These are phyloP conservation scores for Pleochaeta shiraiana DNA, from an alignment of 2,329 filamentous ascomycete genomes.

Conservation along the genomic window DNA sequence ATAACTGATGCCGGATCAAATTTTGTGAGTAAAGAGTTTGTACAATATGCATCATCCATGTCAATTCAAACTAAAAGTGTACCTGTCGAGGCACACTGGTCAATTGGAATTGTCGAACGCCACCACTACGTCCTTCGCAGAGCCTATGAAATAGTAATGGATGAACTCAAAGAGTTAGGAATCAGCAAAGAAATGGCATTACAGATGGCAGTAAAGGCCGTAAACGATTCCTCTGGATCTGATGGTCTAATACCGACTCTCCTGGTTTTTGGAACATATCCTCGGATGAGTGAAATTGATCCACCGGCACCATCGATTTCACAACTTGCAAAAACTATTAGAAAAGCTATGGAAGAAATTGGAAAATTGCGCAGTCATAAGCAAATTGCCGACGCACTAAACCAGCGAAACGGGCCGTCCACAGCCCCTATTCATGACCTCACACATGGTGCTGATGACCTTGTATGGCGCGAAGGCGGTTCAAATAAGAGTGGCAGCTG, in stretches of 20 bases:
- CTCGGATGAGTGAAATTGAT: not conserved
- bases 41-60: not conserved
- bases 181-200: constrained; percentile 1
- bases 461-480: not conserved
- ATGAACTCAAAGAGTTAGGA: not conserved
- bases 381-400: not conserved
- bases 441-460: not conserved
- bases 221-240: not conserved
- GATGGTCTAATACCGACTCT: not conserved
- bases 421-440: not conserved
- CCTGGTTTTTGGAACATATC: not conserved
- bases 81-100: constrained; percentile 3
- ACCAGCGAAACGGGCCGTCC: not conserved
- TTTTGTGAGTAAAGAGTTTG: constrained; percentile 6
- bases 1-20: constrained; percentile 4
- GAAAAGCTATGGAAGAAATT: constrained; percentile 5
- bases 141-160: not conserved
- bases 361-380: not conserved
- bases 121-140: not conserved
- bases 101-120: constrained; percentile 4
- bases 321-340: constrained; percentile 2
- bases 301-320: not conserved
- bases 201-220: not conserved
- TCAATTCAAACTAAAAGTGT: not conserved
- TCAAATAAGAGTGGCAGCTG: not conserved